Evolutionary conservation across 805 yeast genomes (phyloP), one percentile per base, ranked within the genome.

Genomic region (Ogataea glucozyma): DNA sequence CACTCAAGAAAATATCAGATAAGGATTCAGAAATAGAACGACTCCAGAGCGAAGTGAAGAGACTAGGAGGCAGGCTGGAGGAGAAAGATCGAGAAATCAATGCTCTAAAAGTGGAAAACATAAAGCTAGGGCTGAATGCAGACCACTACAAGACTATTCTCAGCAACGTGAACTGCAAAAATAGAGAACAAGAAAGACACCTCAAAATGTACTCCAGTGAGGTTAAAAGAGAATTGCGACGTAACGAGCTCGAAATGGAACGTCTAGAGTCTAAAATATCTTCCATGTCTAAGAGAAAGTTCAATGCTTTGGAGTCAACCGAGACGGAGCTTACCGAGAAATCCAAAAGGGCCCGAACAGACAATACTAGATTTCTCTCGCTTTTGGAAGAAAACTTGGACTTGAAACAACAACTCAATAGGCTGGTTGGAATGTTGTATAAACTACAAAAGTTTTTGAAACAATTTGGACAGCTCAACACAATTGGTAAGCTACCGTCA

Each of bases 181-280:
- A 43, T 22, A 40, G 35, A 26, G 56, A 48, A 35, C 46, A 49
- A 20, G 58, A 56, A 31, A 51, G 49, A 24, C 40, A 37, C 16
- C 48, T 53, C 36, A 44, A 45, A 17, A 17, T 47, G 18, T 55
- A 49, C 30, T 45, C 52, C 21, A 40, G 41, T 12, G 54, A 55
- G 45, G 49, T 47, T 24, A 44, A 44, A 35, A 36, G 63, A 38
- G 56, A 53, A 26, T 31, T 54, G 6, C 48, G 55, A 16, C 41
- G 53, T 21, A 46, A 46, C 18, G 48, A 54, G 26, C 8, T 47
- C 14, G 56, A 50, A 21, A 41, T 49, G 20, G 55, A 49, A 14
- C 36, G 40, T 21, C 31, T 51, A 44, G 53, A 49, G 31, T 23
- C 24, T 9, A 46, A 41, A 24, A 12, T 53, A 13, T 34, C 48